Percentiles rank a stretch among this genome's conserved stretches.
Evolutionary conservation across 257 asterid genomes (phyloP).

Genomic region (Solanum lignicaule): DNA sequence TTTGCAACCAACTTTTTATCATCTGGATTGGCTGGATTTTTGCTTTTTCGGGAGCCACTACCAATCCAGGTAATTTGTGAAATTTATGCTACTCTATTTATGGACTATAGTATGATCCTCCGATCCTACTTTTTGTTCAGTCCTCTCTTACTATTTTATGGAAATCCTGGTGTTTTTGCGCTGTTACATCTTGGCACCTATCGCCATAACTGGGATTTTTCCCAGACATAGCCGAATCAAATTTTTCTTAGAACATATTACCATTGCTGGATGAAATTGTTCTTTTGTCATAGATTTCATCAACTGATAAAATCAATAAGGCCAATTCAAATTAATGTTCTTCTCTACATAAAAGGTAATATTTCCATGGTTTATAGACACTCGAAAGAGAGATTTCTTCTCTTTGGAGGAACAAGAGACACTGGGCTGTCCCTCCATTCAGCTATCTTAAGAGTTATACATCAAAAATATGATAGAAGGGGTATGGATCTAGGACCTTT

Average conservation of each 20-base stretch:
- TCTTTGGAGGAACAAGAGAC: not conserved
- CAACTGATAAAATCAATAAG: not conserved
- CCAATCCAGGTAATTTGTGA: slow-evolving; percentile 41
- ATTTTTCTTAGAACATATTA: not conserved
- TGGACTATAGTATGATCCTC: not conserved
- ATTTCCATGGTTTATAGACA: not conserved
- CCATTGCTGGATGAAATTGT: not conserved
- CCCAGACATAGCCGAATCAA: too few species aligned
- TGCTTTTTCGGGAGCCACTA: slow-evolving; percentile 60
- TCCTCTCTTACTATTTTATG: not conserved
- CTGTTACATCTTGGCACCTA: not conserved
- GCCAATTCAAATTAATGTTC: not conserved
- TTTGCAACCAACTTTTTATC: slow-evolving; percentile 75
- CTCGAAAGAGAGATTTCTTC: not conserved
- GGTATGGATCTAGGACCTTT: not conserved
- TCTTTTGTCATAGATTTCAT: not conserved
- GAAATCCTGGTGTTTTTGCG: not conserved
- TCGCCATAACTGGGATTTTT: not conserved
- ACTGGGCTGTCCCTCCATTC: not conserved
- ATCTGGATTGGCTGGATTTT: slow-evolving; percentile 82
- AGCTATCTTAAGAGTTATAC: not conserved
- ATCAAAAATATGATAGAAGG: not conserved
- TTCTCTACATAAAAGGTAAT: not conserved
- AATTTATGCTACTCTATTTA: not conserved
- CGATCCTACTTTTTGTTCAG: not conserved